Evolutionary conservation across 179 eudicot genomes (phyloP).

Genomic region (Silene vulgaris): DNA sequence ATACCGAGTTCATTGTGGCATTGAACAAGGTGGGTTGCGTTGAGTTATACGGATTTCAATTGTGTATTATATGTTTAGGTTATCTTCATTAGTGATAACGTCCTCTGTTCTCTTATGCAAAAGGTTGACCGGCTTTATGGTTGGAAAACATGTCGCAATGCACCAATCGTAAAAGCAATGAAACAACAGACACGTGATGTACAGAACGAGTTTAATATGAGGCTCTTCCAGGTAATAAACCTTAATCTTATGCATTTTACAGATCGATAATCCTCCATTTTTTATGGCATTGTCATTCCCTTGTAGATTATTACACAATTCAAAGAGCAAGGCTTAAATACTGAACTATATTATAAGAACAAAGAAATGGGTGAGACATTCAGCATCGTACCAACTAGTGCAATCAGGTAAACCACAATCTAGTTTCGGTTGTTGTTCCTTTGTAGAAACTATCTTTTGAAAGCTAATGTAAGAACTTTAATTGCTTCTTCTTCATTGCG

Average conservation of each 20-base stretch:
- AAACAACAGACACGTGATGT: conserved; percentile 80
- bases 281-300: conserved; percentile 3
- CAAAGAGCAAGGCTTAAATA: conserved; percentile 85
- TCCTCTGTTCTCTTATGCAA: conserved; percentile 1
- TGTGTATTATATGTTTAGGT: too few relatives aligned
- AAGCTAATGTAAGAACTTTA: not conserved
- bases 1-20: conserved; percentile 84
- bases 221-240: conserved; percentile 50
- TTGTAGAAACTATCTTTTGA: not conserved
- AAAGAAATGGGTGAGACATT: conserved; percentile 85
- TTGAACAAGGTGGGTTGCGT: conserved; percentile 62
- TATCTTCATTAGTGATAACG: too few relatives aligned
- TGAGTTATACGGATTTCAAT: too few relatives aligned
- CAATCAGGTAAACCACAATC: conserved; percentile 57
- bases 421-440: too few relatives aligned
- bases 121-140: conserved; percentile 93
- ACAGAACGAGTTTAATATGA: conserved; percentile 54
- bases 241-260: not conserved
- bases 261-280: conserved; percentile 7
- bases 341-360: conserved; percentile 79
- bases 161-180: conserved; percentile 72
- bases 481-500: not conserved
- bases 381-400: conserved; percentile 88
- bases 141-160: conserved; percentile 67
- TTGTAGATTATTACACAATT: conserved; percentile 66